phyloP scores from a whole-genome alignment of 306 rosid species.

The Castanea sativa region DNA sequence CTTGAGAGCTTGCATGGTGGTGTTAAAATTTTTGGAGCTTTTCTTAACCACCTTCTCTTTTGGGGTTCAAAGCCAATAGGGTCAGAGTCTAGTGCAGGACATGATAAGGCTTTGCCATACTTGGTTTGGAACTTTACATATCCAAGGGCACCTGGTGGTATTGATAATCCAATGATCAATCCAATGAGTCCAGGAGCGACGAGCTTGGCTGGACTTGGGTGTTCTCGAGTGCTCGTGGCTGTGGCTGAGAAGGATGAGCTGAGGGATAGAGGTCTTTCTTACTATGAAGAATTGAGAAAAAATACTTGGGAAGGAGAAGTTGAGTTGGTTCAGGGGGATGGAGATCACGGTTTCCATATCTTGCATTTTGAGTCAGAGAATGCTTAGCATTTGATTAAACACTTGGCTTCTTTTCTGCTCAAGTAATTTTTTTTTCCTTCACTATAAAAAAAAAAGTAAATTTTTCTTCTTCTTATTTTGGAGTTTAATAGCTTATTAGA shows the following conservation, averaged over 20 bases:
- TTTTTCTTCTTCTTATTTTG: background rate
- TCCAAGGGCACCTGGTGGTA: constrained; percentile 32
- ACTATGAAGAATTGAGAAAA: constrained; percentile 22
- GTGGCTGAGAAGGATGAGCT: constrained; percentile 23
- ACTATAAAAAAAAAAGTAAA: too few species aligned
- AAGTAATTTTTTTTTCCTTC: background rate
- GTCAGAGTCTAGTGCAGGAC: constrained; percentile 5
- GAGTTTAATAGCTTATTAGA: too few species aligned
- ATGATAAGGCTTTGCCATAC: background rate
- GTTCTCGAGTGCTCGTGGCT: constrained; percentile 29
- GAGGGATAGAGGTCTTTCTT: constrained; percentile 39
- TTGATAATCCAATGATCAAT: constrained; percentile 39
- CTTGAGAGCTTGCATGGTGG: constrained; percentile 35
- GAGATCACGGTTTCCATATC: constrained; percentile 32
- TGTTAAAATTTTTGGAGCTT: constrained; percentile 29
- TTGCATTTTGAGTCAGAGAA: background rate
- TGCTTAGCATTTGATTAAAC: constrained; percentile 12
- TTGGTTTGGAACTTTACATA: constrained; percentile 35
- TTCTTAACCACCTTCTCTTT: constrained; percentile 43
- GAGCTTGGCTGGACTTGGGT: constrained; percentile 35
- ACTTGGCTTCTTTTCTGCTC: constrained; percentile 35
- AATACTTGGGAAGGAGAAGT: constrained; percentile 45
- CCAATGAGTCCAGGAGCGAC: constrained; percentile 35
- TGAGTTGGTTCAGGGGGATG: constrained; percentile 32
- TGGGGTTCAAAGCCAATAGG: constrained; percentile 35